Evolutionary conservation across 257 asterid genomes (phyloP).

Genomic region (Penstemon barbatus): DNA sequence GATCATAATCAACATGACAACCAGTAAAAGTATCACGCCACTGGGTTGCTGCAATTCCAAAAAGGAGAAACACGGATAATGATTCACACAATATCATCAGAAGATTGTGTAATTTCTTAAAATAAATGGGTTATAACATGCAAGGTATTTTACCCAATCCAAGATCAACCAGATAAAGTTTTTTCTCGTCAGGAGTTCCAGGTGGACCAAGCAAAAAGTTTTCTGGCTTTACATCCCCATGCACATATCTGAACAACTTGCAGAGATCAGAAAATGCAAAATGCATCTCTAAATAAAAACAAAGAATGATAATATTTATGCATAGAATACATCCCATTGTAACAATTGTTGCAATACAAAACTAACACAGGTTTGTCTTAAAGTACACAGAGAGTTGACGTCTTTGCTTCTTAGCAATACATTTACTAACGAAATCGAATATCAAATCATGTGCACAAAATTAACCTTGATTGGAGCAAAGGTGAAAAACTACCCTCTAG

Average conservation of each 20-base stretch:
- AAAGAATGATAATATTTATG: too few relatives aligned
- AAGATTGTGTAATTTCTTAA: background rate
- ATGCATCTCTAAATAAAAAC: too few relatives aligned
- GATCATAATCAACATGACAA: constrained; percentile 73
- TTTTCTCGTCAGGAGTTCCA: constrained; percentile 79
- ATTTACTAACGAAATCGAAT: background rate
- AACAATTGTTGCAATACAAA: too few relatives aligned
- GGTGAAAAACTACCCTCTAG: constrained; percentile 57
- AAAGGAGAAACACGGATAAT: constrained; percentile 6
- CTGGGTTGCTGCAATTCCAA: constrained; percentile 51
- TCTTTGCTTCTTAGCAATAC: background rate
- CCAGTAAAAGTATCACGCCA: constrained; percentile 69
- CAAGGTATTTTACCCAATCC: constrained; percentile 55
- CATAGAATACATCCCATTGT: too few relatives aligned
- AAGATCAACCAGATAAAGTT: constrained; percentile 68
- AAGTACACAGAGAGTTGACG: background rate
- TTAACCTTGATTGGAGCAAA: background rate
- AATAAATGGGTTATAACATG: constrained; percentile 1
- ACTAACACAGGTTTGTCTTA: too few relatives aligned
- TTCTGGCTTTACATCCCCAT: constrained; percentile 82
- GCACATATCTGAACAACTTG: constrained; percentile 51
- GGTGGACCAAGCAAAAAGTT: constrained; percentile 77
- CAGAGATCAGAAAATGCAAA: too few relatives aligned
- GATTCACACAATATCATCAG: background rate
- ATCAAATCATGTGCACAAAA: background rate